These are phyloP conservation scores for Rubia occidens DNA, from an alignment of 305 asterid species.

Conservation along the genomic window DNA sequence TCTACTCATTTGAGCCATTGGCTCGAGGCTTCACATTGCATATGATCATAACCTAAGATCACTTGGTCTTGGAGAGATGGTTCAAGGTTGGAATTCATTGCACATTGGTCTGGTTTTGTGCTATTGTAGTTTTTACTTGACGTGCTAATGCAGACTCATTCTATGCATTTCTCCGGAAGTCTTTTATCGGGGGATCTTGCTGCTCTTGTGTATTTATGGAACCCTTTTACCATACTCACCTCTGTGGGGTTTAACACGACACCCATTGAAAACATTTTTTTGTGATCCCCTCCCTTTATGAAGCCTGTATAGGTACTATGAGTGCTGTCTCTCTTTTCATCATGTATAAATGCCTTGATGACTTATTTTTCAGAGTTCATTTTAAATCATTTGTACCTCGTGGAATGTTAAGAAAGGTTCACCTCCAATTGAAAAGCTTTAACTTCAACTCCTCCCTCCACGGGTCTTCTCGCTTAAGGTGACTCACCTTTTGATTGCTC, in stretches of 20 bases:
- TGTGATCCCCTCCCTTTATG: slow-evolving; percentile 62
- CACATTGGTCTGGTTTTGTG: neutral
- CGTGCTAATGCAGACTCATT: neutral
- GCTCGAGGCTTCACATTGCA: slow-evolving; percentile 47
- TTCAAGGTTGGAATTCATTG: slow-evolving; percentile 19
- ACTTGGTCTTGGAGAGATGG: slow-evolving; percentile 47
- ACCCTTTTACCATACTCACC: slow-evolving; percentile 78
- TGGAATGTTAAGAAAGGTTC: no score
- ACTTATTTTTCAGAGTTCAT: neutral
- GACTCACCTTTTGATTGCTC: no score
- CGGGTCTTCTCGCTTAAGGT: no score
- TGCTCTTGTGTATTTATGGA: slow-evolving; percentile 88
- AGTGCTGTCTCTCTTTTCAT: slow-evolving; percentile 20
- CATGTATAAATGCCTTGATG: slow-evolving; percentile 10
- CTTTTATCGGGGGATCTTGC: slow-evolving; percentile 80
- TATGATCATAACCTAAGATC: slow-evolving; percentile 43
- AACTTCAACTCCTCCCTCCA: no score
- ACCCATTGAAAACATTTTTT: slow-evolving; percentile 71
- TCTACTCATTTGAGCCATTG: slow-evolving; percentile 70
- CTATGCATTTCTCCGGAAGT: slow-evolving; percentile 34
- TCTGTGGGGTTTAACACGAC: slow-evolving; percentile 82
- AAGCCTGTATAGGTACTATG: slow-evolving; percentile 72
- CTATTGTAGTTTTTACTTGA: neutral
- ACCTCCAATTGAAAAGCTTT: no score
- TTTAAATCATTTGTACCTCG: neutral